Evolutionary conservation across 176 grass and related monocot species (phyloP).

Genomic region (Musa troglodytarum): DNA sequence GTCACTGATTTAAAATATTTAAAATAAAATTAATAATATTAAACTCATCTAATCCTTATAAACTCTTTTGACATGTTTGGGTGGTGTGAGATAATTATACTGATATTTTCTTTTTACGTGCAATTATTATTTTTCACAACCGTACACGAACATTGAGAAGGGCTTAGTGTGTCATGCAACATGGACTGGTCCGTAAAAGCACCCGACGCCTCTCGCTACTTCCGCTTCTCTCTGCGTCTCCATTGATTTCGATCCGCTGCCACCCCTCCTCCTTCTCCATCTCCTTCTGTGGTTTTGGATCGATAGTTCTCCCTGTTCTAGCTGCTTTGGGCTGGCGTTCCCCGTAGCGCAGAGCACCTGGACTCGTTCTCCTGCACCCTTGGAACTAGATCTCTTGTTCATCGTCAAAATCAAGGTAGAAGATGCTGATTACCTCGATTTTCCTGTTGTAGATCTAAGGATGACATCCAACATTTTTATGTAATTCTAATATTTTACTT

Average conservation of each 20-base stretch:
- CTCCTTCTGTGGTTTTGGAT: background rate
- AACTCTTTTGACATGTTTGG: no score
- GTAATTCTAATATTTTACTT: no score
- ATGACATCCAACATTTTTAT: background rate
- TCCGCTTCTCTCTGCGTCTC: background rate
- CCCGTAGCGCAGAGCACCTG: background rate
- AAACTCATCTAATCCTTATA: no score
- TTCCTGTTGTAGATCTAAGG: background rate
- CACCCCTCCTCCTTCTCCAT: background rate
- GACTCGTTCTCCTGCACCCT: background rate
- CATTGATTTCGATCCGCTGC: background rate
- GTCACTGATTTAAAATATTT: no score
- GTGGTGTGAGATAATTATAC: no score
- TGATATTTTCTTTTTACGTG: no score
- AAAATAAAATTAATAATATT: no score
- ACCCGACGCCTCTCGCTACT: background rate
- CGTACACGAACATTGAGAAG: no score
- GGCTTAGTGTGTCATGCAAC: no score
- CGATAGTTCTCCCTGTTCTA: background rate
- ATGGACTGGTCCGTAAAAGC: no score
- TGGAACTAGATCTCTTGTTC: background rate
- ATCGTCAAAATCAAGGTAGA: background rate
- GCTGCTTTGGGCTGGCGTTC: background rate
- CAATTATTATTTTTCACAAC: no score
- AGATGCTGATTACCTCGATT: background rate